phyloP scores from a whole-genome alignment of 371 early-diverging fungal genomes.

The Lichtheimia ornata region DNA sequence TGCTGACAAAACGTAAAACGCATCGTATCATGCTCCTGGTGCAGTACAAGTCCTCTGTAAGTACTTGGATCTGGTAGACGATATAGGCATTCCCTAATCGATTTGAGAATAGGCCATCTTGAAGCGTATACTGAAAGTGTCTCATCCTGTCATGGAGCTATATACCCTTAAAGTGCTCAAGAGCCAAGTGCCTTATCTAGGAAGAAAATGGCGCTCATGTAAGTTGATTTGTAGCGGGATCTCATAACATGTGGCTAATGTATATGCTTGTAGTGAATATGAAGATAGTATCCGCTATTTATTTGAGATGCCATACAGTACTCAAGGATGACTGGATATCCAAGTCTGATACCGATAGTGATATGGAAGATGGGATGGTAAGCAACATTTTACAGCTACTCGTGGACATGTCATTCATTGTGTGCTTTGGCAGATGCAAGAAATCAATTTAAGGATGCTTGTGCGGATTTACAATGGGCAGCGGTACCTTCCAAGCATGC shows the following conservation, averaged over 20 bases:
- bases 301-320: slow-evolving; percentile 64
- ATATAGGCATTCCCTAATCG: background rate
- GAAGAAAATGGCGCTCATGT: slow-evolving; percentile 82
- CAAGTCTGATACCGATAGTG: slow-evolving; percentile 65
- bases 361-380: slow-evolving; percentile 75
- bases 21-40: slow-evolving; percentile 78
- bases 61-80: background rate
- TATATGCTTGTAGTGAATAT: slow-evolving; percentile 58
- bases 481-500: slow-evolving; percentile 52
- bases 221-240: slow-evolving; percentile 14
- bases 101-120: slow-evolving; percentile 54
- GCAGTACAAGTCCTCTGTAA: slow-evolving; percentile 82
- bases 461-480: slow-evolving; percentile 67
- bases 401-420: background rate
- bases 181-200: slow-evolving; percentile 77
- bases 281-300: slow-evolving; percentile 81
- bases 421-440: slow-evolving; percentile 45
- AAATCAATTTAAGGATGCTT: slow-evolving; percentile 64
- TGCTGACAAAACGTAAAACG: slow-evolving; percentile 76
- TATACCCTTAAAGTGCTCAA: slow-evolving; percentile 82
- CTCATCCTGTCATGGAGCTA: slow-evolving; percentile 65
- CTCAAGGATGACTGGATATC: slow-evolving; percentile 77
- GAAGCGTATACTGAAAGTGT: slow-evolving; percentile 73
- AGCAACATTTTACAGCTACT: background rate
- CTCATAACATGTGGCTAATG: background rate